phyloP scores from a whole-genome alignment of 1,284 basidiomycete species.

The Papiliotrema laurentii region DNA sequence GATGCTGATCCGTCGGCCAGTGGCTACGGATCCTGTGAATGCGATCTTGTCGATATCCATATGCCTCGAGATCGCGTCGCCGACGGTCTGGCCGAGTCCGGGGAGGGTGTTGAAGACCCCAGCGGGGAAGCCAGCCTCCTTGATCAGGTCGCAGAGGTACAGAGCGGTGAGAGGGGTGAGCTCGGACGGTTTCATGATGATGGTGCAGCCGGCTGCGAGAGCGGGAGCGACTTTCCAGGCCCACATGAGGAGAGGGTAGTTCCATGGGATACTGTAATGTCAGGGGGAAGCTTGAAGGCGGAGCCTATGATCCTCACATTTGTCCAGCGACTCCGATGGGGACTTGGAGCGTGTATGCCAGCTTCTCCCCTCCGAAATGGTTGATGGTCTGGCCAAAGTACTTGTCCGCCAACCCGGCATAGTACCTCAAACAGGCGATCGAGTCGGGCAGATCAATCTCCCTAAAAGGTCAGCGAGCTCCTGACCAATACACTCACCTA shows the following conservation, averaged over 20 bases:
- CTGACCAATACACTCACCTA: no score
- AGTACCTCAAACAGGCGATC: constrained; percentile 74
- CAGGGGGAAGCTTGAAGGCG: neutral
- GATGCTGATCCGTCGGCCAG: constrained; percentile 80
- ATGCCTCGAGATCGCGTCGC: constrained; percentile 74
- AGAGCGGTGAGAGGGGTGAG: constrained; percentile 84
- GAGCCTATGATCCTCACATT: constrained; percentile 56
- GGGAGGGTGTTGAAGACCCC: constrained; percentile 86
- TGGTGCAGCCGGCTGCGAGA: constrained; percentile 58
- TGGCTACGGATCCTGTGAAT: constrained; percentile 61
- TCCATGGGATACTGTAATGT: constrained; percentile 72
- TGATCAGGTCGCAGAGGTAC: constrained; percentile 50
- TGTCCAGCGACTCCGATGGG: constrained; percentile 90
- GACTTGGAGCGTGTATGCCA: constrained; percentile 84
- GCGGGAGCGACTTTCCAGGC: constrained; percentile 89
- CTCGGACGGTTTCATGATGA: constrained; percentile 69
- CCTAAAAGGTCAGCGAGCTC: no score
- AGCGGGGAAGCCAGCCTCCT: constrained; percentile 67
- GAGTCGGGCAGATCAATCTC: constrained; percentile 81
- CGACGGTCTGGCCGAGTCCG: constrained; percentile 75
- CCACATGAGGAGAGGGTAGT: constrained; percentile 91
- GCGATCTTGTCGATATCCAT: constrained; percentile 69
- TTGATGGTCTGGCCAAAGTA: constrained; percentile 54
- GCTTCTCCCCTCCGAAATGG: constrained; percentile 55
- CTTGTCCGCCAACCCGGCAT: constrained; percentile 64